A percentile compares a stretch with the other conserved stretches of the same genome.
phyloP scores from a whole-genome alignment of 176 grass and related monocot species.

The Triticum turgidum region DNA sequence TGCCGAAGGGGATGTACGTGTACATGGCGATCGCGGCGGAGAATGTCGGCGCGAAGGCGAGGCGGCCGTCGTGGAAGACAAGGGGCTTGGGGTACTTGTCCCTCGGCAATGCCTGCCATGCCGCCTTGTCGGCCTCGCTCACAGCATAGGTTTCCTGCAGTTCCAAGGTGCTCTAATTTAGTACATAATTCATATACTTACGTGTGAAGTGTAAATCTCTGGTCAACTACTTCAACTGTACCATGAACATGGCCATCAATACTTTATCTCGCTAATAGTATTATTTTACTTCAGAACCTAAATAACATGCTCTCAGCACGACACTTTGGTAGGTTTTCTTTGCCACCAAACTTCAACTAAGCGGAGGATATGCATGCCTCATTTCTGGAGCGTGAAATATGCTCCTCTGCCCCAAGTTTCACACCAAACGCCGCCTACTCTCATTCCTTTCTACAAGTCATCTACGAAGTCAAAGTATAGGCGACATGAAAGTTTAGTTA shows the following conservation, averaged over 20 bases:
- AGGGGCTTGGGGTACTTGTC: slow-evolving; percentile 48
- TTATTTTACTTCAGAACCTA: neutral
- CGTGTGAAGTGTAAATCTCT: neutral
- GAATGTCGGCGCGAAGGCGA: slow-evolving; percentile 61
- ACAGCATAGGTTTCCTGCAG: slow-evolving; percentile 45
- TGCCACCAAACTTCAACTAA: slow-evolving; percentile 44
- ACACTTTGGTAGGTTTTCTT: slow-evolving; percentile 29
- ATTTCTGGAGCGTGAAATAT: slow-evolving; percentile 7
- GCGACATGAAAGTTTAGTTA: neutral
- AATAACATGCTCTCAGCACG: slow-evolving; percentile 1
- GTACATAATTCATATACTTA: neutral
- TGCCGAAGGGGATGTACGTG: slow-evolving; percentile 55
- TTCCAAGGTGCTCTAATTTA: neutral
- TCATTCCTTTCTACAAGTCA: slow-evolving; percentile 20
- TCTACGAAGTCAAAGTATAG: slow-evolving; percentile 17
- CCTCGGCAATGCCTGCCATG: slow-evolving; percentile 44
- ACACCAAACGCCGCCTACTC: slow-evolving; percentile 35
- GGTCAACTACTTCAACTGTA: neutral
- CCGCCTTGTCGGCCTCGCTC: slow-evolving; percentile 48
- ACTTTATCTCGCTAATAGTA: neutral
- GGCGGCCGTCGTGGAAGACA: slow-evolving; percentile 79
- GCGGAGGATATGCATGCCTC: neutral
- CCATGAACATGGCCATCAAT: neutral
- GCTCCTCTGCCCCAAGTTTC: neutral
- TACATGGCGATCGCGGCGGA: slow-evolving; percentile 57